These are phyloP conservation scores for Funneliformis geosporum DNA, from an alignment of 192 early-diverging fungal species.

Conservation along the genomic window DNA sequence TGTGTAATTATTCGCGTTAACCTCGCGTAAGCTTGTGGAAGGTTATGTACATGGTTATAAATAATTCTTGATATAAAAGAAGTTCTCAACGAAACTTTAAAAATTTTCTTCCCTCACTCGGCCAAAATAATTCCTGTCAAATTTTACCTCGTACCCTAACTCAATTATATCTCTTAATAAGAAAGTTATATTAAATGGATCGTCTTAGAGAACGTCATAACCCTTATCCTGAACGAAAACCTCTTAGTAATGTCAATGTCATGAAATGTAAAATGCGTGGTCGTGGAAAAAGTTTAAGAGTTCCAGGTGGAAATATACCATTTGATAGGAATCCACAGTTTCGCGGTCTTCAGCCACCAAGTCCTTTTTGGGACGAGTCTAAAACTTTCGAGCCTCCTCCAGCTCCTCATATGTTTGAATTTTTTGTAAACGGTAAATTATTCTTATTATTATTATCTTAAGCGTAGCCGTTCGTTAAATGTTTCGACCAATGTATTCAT, in stretches of 20 bases:
- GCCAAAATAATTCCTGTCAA: background rate
- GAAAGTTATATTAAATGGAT: background rate
- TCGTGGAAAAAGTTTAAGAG: background rate
- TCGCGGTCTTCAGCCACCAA: background rate
- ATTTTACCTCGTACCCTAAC: background rate
- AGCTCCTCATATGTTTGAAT: background rate
- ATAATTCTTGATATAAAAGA: background rate
- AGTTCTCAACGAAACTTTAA: background rate
- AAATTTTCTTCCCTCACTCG: background rate
- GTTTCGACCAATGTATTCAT: no score
- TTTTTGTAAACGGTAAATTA: background rate
- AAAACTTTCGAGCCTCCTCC: background rate
- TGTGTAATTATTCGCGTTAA: slow-evolving; percentile 1
- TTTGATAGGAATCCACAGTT: background rate
- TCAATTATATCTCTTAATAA: background rate
- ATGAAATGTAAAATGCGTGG: background rate
- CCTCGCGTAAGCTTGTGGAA: background rate
- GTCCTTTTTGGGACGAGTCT: background rate
- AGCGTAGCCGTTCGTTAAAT: no score
- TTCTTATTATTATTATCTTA: background rate
- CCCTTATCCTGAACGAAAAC: background rate
- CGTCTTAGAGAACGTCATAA: background rate
- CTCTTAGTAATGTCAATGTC: background rate
- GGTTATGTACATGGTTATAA: background rate
- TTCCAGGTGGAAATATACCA: background rate